A percentile compares a stretch with the other conserved stretches of the same genome.
Conservation (phyloP, 495 filamentous ascomycete genomes). For the Xylaria cubensis region DNA sequence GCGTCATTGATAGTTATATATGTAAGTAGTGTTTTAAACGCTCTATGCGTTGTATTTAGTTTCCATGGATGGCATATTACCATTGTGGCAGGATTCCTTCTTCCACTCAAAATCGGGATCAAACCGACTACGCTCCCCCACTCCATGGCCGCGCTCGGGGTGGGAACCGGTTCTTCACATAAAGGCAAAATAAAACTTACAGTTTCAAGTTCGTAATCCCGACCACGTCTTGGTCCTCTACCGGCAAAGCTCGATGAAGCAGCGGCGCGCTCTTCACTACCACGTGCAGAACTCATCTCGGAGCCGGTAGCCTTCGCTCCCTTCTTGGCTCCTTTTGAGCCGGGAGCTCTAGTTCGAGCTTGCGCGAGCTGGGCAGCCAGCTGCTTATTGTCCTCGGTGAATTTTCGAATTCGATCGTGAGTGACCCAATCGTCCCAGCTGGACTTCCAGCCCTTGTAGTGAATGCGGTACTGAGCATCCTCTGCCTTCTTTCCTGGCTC, state of each 20-base stretch:
- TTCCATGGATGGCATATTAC: not conserved
- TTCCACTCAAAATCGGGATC: not conserved
- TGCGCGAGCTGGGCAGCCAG: slow-evolving; percentile 73
- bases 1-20: not conserved
- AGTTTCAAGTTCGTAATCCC: slow-evolving; percentile 85
- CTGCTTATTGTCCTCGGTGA: slow-evolving; percentile 91
- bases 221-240: slow-evolving; percentile 69
- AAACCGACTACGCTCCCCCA: slow-evolving; percentile 20
- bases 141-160: not conserved
- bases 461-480: slow-evolving; percentile 83
- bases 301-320: slow-evolving; percentile 65
- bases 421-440: slow-evolving; percentile 99
- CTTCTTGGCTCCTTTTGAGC: slow-evolving; percentile 61
- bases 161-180: slow-evolving; percentile 17
- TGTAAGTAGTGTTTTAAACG: slow-evolving; percentile 1
- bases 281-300: slow-evolving; percentile 79
- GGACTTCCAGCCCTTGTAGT: slow-evolving; percentile 99
- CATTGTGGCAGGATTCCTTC: slow-evolving; percentile 8
- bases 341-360: slow-evolving; percentile 57
- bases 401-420: slow-evolving; percentile 91
- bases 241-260: slow-evolving; percentile 68
- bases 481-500: slow-evolving; percentile 72
- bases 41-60: not conserved
- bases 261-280: slow-evolving; percentile 83
- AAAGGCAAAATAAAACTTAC: slow-evolving; percentile 59